Evolutionary conservation across 2,329 filamentous ascomycete genomes (phyloP).

Genomic region (Raffaelea arxii): DNA sequence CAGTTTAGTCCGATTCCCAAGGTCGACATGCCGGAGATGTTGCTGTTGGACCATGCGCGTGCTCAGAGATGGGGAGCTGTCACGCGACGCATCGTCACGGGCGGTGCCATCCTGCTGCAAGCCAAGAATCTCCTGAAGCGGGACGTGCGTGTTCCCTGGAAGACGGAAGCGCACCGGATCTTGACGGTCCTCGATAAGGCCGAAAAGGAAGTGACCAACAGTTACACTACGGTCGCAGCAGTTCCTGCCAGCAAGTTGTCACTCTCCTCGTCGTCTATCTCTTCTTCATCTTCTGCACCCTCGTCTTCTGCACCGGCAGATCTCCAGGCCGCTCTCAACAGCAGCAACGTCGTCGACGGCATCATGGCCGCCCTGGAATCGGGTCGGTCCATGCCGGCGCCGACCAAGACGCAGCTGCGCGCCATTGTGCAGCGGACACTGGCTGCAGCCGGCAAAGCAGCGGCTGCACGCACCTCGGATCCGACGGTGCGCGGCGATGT

Average conservation of each 20-base stretch:
- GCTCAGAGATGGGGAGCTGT: conserved; percentile 47
- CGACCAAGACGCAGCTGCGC: conserved; percentile 49
- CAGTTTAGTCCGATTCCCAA: conserved; percentile 40
- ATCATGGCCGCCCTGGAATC: conserved; percentile 54
- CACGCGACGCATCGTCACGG: conserved; percentile 57
- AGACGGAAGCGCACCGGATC: conserved; percentile 61
- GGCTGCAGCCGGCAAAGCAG: conserved; percentile 37
- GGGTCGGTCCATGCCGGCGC: conserved; percentile 54
- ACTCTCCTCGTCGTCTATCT: too few relatives aligned
- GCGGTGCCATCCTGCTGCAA: conserved; percentile 65
- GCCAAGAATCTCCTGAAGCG: conserved; percentile 77
- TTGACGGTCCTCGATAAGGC: conserved; percentile 54
- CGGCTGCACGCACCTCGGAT: conserved; percentile 14
- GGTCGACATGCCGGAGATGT: conserved; percentile 60
- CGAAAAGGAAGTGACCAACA: conserved; percentile 19
- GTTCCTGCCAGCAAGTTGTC: too few relatives aligned
- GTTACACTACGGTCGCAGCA: too few relatives aligned
- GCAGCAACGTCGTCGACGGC: conserved; percentile 42
- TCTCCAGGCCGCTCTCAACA: not conserved
- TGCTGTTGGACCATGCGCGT: conserved; percentile 58
- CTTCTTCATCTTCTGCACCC: too few relatives aligned
- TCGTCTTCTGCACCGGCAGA: too few relatives aligned
- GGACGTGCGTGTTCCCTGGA: conserved; percentile 70
- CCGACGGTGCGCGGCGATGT: conserved; percentile 13
- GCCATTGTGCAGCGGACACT: conserved; percentile 48